phyloP scores from a whole-genome alignment of 2,329 filamentous ascomycete species.

The Venturia effusa region DNA sequence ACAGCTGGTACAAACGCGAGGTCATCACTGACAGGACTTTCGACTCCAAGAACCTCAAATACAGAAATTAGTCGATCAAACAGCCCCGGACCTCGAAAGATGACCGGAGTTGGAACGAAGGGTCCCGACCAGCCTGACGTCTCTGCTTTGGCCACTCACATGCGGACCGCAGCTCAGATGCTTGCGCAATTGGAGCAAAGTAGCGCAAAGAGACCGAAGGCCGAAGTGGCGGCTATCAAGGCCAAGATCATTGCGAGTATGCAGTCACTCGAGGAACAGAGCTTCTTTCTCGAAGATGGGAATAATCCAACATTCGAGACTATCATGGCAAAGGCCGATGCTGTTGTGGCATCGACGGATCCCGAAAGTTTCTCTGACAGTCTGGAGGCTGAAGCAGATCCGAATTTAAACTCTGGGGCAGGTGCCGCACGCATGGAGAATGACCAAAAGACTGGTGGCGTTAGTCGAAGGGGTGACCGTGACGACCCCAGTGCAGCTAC shows the following conservation, averaged over 20 bases:
- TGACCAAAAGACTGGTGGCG: slow-evolving; percentile 74
- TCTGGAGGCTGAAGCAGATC: slow-evolving; percentile 43
- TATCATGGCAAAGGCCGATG: slow-evolving; percentile 65
- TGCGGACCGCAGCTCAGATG: slow-evolving; percentile 82
- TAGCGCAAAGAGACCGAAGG: slow-evolving; percentile 66
- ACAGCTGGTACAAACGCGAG: slow-evolving; percentile 39
- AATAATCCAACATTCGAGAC: slow-evolving; percentile 67
- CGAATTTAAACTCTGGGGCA: slow-evolving; percentile 52
- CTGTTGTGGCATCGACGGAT: slow-evolving; percentile 37
- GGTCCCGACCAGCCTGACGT: slow-evolving; percentile 67
- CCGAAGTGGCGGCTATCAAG: slow-evolving; percentile 73
- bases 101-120: slow-evolving; percentile 47
- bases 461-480: slow-evolving; percentile 69
- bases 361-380: slow-evolving; percentile 30
- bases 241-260: slow-evolving; percentile 84
- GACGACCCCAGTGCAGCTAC: slow-evolving; percentile 79
- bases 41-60: slow-evolving; percentile 60
- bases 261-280: slow-evolving; percentile 79
- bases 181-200: slow-evolving; percentile 72
- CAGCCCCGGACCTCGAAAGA: slow-evolving; percentile 52
- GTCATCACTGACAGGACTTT: slow-evolving; percentile 48
- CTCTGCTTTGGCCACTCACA: slow-evolving; percentile 72
- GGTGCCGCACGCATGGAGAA: slow-evolving; percentile 82
- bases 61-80: slow-evolving; percentile 55
- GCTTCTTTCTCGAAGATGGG: slow-evolving; percentile 61